Evolutionary conservation across 495 filamentous ascomycete genomes (phyloP).

Genomic region (Neurospora sp.): DNA sequence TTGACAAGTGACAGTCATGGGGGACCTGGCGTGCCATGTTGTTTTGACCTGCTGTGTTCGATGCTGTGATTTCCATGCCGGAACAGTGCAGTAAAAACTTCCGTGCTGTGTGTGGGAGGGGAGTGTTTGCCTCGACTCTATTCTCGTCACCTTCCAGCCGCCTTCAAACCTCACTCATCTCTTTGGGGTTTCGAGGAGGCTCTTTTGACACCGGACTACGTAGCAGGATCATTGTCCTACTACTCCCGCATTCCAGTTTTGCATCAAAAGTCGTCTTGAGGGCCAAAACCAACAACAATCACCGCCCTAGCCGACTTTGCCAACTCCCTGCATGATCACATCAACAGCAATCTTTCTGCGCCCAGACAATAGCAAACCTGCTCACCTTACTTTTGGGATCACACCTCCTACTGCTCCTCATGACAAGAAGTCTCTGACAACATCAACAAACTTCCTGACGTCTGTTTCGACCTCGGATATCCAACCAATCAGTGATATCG

Average conservation of each 20-base stretch:
- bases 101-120: background rate
- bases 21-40: background rate
- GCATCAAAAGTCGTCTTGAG: background rate
- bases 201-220: background rate
- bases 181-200: background rate
- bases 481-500: background rate
- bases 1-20: background rate
- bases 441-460: background rate
- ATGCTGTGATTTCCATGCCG: background rate
- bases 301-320: background rate
- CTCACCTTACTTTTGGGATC: background rate
- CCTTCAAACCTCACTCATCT: background rate
- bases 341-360: background rate
- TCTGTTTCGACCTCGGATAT: background rate
- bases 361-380: background rate
- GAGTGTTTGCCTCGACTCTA: background rate
- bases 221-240: background rate
- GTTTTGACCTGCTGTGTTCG: background rate
- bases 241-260: background rate
- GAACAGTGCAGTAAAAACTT: background rate
- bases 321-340: background rate
- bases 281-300: background rate
- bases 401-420: background rate
- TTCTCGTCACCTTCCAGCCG: background rate
- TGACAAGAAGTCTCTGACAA: background rate